Conservation (phyloP, 345 rosid species). For the Diplotaxis tenuifolia region DNA sequence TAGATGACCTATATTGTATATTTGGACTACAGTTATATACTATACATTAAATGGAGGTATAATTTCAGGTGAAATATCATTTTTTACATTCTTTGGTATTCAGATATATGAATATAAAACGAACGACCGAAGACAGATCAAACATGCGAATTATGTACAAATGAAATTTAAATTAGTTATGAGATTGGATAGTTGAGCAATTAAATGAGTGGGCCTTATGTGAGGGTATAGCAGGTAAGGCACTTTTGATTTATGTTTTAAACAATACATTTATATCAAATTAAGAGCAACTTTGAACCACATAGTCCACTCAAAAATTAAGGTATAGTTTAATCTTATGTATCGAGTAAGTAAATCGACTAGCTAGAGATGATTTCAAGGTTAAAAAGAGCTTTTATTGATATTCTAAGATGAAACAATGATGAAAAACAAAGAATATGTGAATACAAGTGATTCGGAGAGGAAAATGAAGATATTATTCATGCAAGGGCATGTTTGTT, state of each 20-base stretch:
- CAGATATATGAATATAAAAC: background rate
- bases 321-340: no score
- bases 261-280: background rate
- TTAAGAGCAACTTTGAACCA: background rate
- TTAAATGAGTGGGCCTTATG: background rate
- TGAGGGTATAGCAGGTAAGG: background rate
- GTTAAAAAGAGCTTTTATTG: background rate
- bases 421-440: background rate
- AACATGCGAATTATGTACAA: background rate
- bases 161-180: background rate
- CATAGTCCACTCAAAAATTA: background rate
- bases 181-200: background rate
- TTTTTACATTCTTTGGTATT: constrained; percentile 7
- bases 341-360: background rate
- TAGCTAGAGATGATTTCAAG: background rate
- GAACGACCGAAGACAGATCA: background rate
- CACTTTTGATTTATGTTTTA: background rate
- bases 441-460: background rate
- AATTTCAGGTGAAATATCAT: constrained; percentile 15
- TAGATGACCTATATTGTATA: background rate
- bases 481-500: no score
- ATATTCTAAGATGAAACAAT: background rate
- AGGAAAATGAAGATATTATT: background rate
- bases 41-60: constrained; percentile 1
- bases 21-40: background rate